Evolutionary conservation across 106 monocot species (phyloP).

Genomic region (Dioscorea zingiberensis): DNA sequence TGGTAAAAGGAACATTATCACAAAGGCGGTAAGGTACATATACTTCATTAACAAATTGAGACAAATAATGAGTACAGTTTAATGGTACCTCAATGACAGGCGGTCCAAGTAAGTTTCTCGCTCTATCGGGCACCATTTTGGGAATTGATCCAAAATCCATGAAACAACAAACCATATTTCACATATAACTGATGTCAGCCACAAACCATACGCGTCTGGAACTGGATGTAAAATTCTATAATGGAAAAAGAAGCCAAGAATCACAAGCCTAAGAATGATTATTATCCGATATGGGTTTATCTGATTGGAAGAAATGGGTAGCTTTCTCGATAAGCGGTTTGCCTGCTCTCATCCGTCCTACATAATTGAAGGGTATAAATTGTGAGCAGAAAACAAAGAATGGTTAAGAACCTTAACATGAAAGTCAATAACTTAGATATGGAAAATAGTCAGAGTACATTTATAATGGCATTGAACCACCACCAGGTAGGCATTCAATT

Average conservation of each 20-base stretch:
- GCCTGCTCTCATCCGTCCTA: slow-evolving; percentile 66
- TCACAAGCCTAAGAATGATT: slow-evolving; percentile 66
- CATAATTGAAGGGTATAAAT: background rate
- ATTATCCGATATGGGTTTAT: slow-evolving; percentile 80
- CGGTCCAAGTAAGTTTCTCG: slow-evolving; percentile 83
- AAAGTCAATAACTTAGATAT: no score
- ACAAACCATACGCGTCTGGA: slow-evolving; percentile 61
- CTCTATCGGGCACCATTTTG: slow-evolving; percentile 84
- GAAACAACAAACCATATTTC: slow-evolving; percentile 89
- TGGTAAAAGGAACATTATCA: slow-evolving; percentile 11
- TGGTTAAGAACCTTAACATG: no score
- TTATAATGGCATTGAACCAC: no score
- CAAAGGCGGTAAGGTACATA: background rate
- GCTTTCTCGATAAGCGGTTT: slow-evolving; percentile 71
- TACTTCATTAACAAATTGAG: background rate
- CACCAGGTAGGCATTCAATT: no score
- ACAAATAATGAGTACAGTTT: background rate
- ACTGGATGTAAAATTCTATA: slow-evolving; percentile 71
- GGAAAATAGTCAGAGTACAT: no score
- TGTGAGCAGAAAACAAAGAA: no score
- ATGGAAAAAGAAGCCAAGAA: slow-evolving; percentile 77
- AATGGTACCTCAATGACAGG: slow-evolving; percentile 56
- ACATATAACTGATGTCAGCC: slow-evolving; percentile 84
- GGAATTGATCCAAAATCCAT: slow-evolving; percentile 91
- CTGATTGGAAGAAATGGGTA: slow-evolving; percentile 61